Evolutionary conservation across 2,329 filamentous ascomycete genomes (phyloP), one percentile per base, ranked within the genome.

Genomic region (Parafenestella ontariensis): DNA sequence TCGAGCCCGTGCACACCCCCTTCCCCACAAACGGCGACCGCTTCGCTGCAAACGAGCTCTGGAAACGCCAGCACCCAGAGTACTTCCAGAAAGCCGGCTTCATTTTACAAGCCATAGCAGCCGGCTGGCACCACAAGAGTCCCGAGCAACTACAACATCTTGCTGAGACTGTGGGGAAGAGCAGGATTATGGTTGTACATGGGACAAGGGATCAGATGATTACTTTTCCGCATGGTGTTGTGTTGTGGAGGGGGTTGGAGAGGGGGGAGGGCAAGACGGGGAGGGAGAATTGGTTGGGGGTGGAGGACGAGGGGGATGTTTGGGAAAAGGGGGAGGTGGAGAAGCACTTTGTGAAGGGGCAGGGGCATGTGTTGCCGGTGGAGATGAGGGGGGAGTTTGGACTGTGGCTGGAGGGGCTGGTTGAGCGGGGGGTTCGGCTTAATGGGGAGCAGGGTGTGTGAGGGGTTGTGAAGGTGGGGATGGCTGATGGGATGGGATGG

Each of bases 11-110:
- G 2, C 70, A 77, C 52, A 64, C 79, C 33, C 76, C 74, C 8
- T 96, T 95, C 73, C 83, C 83, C 4, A 91, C 82, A 47, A 95
- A 94, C 70, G 92, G 87, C 54, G 89, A 95, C 77, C 88, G 92
- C 5, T 94, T 92, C 69, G 88, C 89, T 23, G 92, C 92, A 0
- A 86, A 89, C 62, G 91, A 96, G 75, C 75, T 96, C 59, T 81
- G 79, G 68, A 96, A 96, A 79, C 83, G 89, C 17, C 77, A 81
- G 15, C 82, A 89, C 53, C 77, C 81, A 1, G 77, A 80, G 0
- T 79, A 79, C 5, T 94, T 92, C 72, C 85, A 84, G 3, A 82
- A 80, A 42, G 80, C 79, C 28, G 90, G 90, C 1, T 92, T 95
- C 73, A 70, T 95, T 28, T 80, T 90, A 63, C 92, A 96, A 78